Base-by-base conservation (phyloP, 805 yeast genomes). In the Suhomyces canberraensis region DNA sequence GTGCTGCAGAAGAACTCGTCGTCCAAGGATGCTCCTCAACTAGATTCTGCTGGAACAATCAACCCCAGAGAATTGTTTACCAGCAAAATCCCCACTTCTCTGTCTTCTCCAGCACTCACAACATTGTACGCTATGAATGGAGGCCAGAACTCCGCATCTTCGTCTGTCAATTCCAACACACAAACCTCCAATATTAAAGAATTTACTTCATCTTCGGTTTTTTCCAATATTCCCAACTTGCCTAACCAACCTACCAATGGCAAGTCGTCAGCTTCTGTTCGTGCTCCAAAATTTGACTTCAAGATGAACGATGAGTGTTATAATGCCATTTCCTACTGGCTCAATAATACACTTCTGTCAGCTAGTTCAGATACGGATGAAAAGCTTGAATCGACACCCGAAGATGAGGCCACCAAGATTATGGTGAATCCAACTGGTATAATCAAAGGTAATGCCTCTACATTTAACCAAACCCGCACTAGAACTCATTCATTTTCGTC, bases 241-340 rank as follows among this genome's bases (percentile, higher is more conserved):
- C 45, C 45, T 3, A 41, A 41, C 28, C 45, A 41, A 24, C 26
- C 33, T 3, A n/a, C 29, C 11, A 5, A 20, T 5, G 18, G 22
- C 19, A 22, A 29, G 11, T 20, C 37, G 18, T 29, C 21, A 15
- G 29, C 25, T 17, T 20, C 17, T 9, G 22, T 26, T 17, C 29
- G 33, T 11, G 31, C 40, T n/a, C 47, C 47, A 21, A 40, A 39
- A 25, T 41, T 45, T 33, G 44, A 40, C 39, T 45, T 45, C 37
- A 41, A 42, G 37, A 60, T 64, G 63, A 64, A 65, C 40, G 66
- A 64, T 39, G 70, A 66, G 42, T 65, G 70, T 41, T 58, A 60
- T 36, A 57, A 59, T 39, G 70, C 70, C 18, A 65, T 65, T 19
- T 51, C 59, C 13, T 52, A 54, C 39, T 65, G 71, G 71, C 43